phyloP scores from a whole-genome alignment of 495 filamentous ascomycete genomes.

The Darksidea phi region DNA sequence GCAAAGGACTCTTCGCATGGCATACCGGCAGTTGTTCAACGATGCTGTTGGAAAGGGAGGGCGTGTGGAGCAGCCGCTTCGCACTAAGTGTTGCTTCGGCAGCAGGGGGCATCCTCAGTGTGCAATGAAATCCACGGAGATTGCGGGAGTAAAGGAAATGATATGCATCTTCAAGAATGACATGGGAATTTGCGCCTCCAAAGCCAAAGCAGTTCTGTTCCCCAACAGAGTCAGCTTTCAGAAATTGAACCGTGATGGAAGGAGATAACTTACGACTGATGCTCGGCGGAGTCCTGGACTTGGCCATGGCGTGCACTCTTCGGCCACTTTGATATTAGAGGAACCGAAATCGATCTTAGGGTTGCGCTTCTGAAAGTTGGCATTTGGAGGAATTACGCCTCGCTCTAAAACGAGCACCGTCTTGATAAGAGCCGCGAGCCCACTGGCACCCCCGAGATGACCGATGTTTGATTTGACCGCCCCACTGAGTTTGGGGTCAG shows the following conservation, averaged over 20 bases:
- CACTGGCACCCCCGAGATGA: slow-evolving; percentile 57
- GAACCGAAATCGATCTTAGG: slow-evolving; percentile 44
- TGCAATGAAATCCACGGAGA: not conserved
- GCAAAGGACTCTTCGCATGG: too few species aligned
- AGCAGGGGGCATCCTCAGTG: not conserved
- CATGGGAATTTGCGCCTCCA: slow-evolving; percentile 27
- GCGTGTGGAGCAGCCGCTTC: too few species aligned
- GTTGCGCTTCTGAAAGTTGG: not conserved
- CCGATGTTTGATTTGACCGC: slow-evolving; percentile 62
- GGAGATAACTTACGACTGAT: slow-evolving; percentile 16
- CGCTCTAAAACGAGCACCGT: slow-evolving; percentile 57
- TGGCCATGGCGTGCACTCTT: not conserved
- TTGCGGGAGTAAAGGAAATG: too few species aligned
- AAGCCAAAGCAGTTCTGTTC: too few species aligned
- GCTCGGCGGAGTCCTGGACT: slow-evolving; percentile 40
- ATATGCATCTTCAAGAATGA: slow-evolving; percentile 22
- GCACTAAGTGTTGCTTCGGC: not conserved
- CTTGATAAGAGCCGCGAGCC: slow-evolving; percentile 62
- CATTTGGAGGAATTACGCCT: slow-evolving; percentile 49
- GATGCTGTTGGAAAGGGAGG: too few species aligned
- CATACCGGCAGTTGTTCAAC: too few species aligned
- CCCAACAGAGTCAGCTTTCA: too few species aligned
- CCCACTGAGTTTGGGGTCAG: too few species aligned
- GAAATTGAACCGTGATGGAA: slow-evolving; percentile 38
- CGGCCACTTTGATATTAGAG: too few species aligned